Base-by-base conservation (phyloP, 306 rosid genomes). In the Vigna trinervia region DNA sequence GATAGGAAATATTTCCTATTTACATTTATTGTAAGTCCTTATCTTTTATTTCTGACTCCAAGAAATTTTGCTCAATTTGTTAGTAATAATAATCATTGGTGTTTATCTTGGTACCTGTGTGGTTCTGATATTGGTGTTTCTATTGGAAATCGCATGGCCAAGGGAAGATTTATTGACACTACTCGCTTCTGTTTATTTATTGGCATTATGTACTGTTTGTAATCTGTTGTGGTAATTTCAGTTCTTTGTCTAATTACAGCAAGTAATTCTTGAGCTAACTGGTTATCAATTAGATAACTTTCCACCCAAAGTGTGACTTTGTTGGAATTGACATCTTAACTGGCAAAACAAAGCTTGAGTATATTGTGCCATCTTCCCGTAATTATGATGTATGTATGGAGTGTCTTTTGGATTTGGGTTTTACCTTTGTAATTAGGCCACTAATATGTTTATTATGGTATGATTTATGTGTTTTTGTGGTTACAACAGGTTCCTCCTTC, bases 291-390 rank as follows among this genome's bases (percentile, higher is more conserved):
- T 26, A 26, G 28, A 26, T 26, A 23, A 26, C 3, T 2, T 26
- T 26, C 4, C 97, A 94, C 52, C 95, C 97, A 2, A 94, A 94
- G 87, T 94, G 98, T 78, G 95, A 94, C 91, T 94, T 94, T 84
- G 97, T 94, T 82, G 97, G 66, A 0, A 94, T 94, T 76, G 98
- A 94, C 81, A 94, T 94, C 85, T 94, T 94, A 83, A 94, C 93
- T 45, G 88, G 82, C 60, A 94, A 94, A 82, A 94, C 90, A 82
- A 92, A 94, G 88, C 97, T 92, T 22, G 97, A 94, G 78, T 97
- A 94, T 90, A 94, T 94, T 80, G 98, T 94, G 72, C 97, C 98
- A 2, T 94, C 98, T 30, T 94, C 98, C 72, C 97, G 92, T 83
- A 94, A 94, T 69, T 94, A 97, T 85, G 98, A 94, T 82, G 98